These are phyloP conservation scores for Aureobasidium lini DNA, from an alignment of 2,329 filamentous ascomycete genomes.

Conservation along the genomic window DNA sequence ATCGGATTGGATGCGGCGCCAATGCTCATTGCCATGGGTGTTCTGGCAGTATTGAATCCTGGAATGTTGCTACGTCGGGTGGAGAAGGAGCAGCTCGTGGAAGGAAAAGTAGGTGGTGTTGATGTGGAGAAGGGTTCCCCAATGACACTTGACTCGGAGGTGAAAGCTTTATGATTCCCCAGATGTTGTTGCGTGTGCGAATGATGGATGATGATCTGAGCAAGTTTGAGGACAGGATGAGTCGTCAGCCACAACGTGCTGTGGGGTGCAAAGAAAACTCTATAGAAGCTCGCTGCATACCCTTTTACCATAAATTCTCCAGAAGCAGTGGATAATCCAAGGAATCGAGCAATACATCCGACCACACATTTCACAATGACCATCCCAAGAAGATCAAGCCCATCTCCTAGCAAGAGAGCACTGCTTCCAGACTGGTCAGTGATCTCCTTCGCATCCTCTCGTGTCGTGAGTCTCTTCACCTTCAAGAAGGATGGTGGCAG, in stretches of 20 bases:
- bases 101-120: neutral
- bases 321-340: neutral
- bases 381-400: neutral
- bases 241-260: neutral
- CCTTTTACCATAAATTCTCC: neutral
- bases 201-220: neutral
- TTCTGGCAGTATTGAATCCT: constrained; percentile 4
- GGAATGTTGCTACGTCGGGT: neutral
- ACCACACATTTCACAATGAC: neutral
- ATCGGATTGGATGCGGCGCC: constrained; percentile 5
- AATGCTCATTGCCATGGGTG: constrained; percentile 5
- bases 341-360: neutral
- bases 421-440: neutral
- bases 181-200: too few relatives aligned
- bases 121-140: neutral
- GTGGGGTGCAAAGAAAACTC: neutral
- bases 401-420: neutral
- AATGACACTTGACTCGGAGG: neutral
- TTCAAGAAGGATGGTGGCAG: neutral
- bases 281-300: neutral
- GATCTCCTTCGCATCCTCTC: neutral
- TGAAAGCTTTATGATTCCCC: neutral
- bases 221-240: neutral
- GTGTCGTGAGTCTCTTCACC: neutral
- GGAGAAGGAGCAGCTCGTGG: neutral